phyloP scores from a whole-genome alignment of 352 stramenopile species.

The Phytophthora sp. region DNA sequence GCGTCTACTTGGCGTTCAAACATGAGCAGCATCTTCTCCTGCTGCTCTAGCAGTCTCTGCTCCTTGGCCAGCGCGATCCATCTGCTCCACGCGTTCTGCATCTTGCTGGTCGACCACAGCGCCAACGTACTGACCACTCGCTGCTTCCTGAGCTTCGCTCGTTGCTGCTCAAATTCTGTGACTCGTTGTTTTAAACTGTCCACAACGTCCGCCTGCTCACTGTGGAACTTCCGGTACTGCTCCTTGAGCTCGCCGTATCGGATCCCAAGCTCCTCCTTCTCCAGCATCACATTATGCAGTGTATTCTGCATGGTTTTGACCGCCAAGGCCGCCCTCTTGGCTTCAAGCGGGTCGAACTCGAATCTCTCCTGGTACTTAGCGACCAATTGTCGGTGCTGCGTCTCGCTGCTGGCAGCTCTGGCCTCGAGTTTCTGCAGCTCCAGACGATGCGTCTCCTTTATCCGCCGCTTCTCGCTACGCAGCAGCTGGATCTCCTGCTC shows the following conservation, averaged over 20 bases:
- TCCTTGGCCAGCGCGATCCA: slow-evolving; percentile 34
- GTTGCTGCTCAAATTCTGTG: slow-evolving; percentile 20
- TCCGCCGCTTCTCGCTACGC: slow-evolving; percentile 51
- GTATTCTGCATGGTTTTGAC: slow-evolving; percentile 62
- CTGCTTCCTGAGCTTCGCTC: slow-evolving; percentile 13
- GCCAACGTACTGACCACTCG: slow-evolving; percentile 34
- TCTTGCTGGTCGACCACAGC: slow-evolving; percentile 39
- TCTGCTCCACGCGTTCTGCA: slow-evolving; percentile 47
- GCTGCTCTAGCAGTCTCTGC: slow-evolving; percentile 18
- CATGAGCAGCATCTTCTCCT: slow-evolving; percentile 5
- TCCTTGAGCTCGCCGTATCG: slow-evolving; percentile 48
- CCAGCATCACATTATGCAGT: slow-evolving; percentile 58
- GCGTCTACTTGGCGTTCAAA: slow-evolving; percentile 20
- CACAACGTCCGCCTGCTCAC: slow-evolving; percentile 30
- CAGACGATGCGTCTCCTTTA: slow-evolving; percentile 46
- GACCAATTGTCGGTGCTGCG: slow-evolving; percentile 44
- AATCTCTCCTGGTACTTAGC: slow-evolving; percentile 61
- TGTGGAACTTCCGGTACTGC: slow-evolving; percentile 42
- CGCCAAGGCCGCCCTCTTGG: slow-evolving; percentile 55
- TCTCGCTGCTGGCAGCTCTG: slow-evolving; percentile 34
- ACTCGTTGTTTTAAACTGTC: slow-evolving; percentile 32
- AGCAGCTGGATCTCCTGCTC: slow-evolving; percentile 61
- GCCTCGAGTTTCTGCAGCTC: slow-evolving; percentile 45
- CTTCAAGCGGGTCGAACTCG: slow-evolving; percentile 58
- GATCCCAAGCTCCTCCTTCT: slow-evolving; percentile 72